phyloP scores from a whole-genome alignment of 2,329 filamentous ascomycete species.

The Pseudogymnoascus sp. region DNA sequence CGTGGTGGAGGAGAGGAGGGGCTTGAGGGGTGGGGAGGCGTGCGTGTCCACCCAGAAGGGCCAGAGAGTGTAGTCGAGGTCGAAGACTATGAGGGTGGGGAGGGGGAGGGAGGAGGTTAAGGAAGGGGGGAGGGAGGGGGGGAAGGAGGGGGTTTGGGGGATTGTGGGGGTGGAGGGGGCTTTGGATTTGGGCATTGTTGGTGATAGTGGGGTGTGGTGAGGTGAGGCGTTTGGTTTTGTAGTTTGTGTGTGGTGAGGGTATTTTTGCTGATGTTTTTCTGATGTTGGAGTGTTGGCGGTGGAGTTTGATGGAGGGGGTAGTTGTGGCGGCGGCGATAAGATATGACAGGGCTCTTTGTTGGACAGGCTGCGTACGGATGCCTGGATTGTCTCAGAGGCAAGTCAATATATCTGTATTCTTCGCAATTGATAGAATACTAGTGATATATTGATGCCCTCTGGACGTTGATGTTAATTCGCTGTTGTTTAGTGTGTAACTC shows the following conservation, averaged over 20 bases:
- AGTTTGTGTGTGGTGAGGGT: background rate
- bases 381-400: background rate
- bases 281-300: background rate
- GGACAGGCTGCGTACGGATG: background rate
- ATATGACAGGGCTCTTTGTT: background rate
- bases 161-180: background rate
- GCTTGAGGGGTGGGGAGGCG: constrained; percentile 62
- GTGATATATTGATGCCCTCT: background rate
- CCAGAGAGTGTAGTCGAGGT: constrained; percentile 98
- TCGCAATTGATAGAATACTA: background rate
- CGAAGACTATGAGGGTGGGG: constrained; percentile 80
- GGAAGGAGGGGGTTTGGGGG: background rate
- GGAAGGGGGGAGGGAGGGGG: constrained; percentile 9
- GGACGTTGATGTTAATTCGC: background rate
- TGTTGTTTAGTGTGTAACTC: background rate
- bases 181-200: background rate
- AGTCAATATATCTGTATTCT: background rate
- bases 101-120: constrained; percentile 49
- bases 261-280: background rate
- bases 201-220: background rate
- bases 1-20: constrained; percentile 33
- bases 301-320: background rate
- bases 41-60: constrained; percentile 97
- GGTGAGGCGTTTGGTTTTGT: background rate
- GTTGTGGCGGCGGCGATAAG: background rate